Evolutionary conservation across 2,329 filamentous ascomycete species (phyloP), one percentile per base, ranked within the genome.

Genomic region (Aureobasidium sp.): DNA sequence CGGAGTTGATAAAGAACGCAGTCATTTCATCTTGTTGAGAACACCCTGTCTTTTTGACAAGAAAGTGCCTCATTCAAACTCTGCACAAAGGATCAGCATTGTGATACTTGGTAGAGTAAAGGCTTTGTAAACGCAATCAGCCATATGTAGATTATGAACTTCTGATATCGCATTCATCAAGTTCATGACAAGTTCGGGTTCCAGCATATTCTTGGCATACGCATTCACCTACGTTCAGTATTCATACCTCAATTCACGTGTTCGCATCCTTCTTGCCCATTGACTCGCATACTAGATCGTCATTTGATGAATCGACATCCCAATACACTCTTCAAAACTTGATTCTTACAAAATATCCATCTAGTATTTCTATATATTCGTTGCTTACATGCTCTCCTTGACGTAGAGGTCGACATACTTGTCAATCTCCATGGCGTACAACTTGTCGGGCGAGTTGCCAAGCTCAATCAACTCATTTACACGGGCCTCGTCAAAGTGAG

Each of bases 371-470:
- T 42, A 54, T 42, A 13, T 42, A 7, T 42, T 32, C 21, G 14
- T 30, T 21, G 14, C 50, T 54, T 54, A 54, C 50, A 42, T 70
- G 66, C 70, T 71, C 42, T 79, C 75, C 76, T 82, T 87, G 59
- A 86, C 81, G 71, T 87, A 96, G 74, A 96, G 76, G 75, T 97
- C 91, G 67, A 99, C 89, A 73, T 97, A 97, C 79, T 94, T 85
- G 76, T 99, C 93, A 37, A 97, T 87, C 60, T 90, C 82, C 81
- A 89, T 89, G 69, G 81, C 78, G 79, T 96, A 90, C 61, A 97
- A 79, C 76, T 82, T 85, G 76, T 86, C 83, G 63, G 81, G 78
- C 74, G 96, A 85, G 76, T 87, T 84, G 68, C 89, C 89, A 58
- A 97, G 79, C 67, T 90, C 82, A 57, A 97, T 82, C 60, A 99